A percentile compares a stretch with the other conserved stretches of the same genome.
These are phyloP conservation scores for Avena sativa DNA, from an alignment of 176 grass and related monocot genomes.

Conservation along the genomic window DNA sequence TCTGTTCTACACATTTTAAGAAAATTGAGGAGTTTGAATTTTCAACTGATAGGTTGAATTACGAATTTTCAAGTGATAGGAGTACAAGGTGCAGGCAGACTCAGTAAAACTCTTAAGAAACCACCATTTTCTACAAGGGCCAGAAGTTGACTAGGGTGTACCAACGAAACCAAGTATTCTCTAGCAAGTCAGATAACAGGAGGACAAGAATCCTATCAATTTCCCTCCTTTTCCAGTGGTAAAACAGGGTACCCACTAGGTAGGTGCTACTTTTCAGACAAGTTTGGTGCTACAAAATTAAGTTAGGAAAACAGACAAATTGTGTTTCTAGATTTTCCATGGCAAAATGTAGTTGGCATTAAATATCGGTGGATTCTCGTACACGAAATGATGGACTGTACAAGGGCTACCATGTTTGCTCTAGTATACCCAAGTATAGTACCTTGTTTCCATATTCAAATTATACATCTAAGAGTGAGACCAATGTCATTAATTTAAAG, in stretches of 20 bases:
- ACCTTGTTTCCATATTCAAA: neutral
- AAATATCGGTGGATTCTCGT: neutral
- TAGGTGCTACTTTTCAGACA: neutral
- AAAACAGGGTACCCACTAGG: neutral
- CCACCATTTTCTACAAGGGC: neutral
- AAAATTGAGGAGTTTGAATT: neutral
- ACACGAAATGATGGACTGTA: neutral
- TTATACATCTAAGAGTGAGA: neutral
- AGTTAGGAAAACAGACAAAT: neutral
- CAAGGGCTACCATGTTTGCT: neutral
- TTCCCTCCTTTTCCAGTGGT: neutral
- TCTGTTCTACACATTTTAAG: neutral
- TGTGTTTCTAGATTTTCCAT: neutral
- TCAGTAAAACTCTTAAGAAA: neutral
- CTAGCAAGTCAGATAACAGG: neutral
- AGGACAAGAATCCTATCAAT: slow-evolving; percentile 8
- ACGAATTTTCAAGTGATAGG: neutral
- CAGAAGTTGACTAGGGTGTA: slow-evolving; percentile 7
- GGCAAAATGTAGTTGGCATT: neutral
- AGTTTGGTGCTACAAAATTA: slow-evolving; percentile 4
- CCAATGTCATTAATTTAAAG: neutral
- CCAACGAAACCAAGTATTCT: slow-evolving; percentile 1
- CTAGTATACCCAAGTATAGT: neutral
- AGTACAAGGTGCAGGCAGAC: neutral
- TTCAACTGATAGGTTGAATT: neutral